Conservation (phyloP, 345 rosid genomes). For the Fremontodendron californicum region DNA sequence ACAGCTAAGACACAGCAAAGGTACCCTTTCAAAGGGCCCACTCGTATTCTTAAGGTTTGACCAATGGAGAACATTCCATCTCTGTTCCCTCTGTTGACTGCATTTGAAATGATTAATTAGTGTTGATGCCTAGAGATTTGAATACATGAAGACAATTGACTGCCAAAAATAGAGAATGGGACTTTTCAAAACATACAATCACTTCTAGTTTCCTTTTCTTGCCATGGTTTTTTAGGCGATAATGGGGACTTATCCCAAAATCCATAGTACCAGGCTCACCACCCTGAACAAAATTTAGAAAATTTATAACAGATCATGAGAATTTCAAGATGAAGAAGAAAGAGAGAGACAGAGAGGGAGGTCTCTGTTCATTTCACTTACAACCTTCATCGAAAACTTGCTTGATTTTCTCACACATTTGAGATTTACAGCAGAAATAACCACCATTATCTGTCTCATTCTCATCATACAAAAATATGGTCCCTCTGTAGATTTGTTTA, state of each 20-base stretch:
- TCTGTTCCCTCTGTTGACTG: conserved; percentile 69
- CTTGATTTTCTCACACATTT: conserved; percentile 73
- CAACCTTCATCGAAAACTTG: conserved; percentile 53
- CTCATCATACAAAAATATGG: conserved; percentile 61
- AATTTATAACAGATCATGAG: conserved; percentile 15
- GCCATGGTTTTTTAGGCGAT: conserved; percentile 57
- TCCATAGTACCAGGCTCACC: conserved; percentile 39
- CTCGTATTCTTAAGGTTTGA: conserved; percentile 83
- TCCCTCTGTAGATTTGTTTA: conserved; percentile 82
- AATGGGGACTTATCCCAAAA: conserved; percentile 76
- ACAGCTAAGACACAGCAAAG: conserved; percentile 84
- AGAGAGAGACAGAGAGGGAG: neutral
- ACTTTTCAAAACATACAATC: conserved; percentile 49
- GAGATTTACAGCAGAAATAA: conserved; percentile 73
- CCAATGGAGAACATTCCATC: conserved; percentile 73
- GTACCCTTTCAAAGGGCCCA: conserved; percentile 93
- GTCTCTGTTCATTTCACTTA: conserved; percentile 4
- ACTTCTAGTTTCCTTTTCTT: conserved; percentile 43
- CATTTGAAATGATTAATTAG: conserved; percentile 32
- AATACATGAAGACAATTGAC: conserved; percentile 5
- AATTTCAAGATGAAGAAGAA: neutral
- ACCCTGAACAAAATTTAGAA: conserved; percentile 25
- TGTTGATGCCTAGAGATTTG: neutral
- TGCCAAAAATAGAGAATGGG: neutral
- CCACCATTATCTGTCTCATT: conserved; percentile 80